Conservation (phyloP, 768 basidiomycete genomes). For the Xanthoconium purpureum region DNA sequence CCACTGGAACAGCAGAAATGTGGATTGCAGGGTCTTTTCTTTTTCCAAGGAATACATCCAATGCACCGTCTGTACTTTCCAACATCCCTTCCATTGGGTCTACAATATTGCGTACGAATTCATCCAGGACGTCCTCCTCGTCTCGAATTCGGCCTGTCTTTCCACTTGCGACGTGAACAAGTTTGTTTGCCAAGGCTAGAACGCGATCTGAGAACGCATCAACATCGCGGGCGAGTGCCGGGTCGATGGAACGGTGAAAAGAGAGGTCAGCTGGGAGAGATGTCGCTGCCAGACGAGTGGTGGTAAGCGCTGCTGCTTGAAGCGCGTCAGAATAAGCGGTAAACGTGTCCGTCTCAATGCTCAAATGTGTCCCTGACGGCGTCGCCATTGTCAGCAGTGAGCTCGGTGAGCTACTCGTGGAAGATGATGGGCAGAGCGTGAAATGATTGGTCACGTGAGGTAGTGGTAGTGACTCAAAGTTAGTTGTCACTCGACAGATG, state of each 20-base stretch:
- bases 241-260: slow-evolving; percentile 89
- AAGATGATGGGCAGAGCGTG: neutral
- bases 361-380: neutral
- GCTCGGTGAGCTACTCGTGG: neutral
- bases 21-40: slow-evolving; percentile 65
- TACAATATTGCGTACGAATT: slow-evolving; percentile 73
- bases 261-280: slow-evolving; percentile 69
- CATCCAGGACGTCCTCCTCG: slow-evolving; percentile 83
- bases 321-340: slow-evolving; percentile 53
- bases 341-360: slow-evolving; percentile 37
- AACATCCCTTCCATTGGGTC: slow-evolving; percentile 82
- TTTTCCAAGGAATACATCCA: slow-evolving; percentile 76
- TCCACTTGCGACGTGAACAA: slow-evolving; percentile 53
- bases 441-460: slow-evolving; percentile 13
- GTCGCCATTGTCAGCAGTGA: slow-evolving; percentile 12
- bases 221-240: slow-evolving; percentile 61
- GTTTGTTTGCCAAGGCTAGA: slow-evolving; percentile 60
- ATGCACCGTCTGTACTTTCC: slow-evolving; percentile 79
- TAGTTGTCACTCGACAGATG: too few species aligned
- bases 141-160: slow-evolving; percentile 41
- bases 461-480: neutral
- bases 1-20: slow-evolving; percentile 41
- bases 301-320: slow-evolving; percentile 58
- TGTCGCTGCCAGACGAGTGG: slow-evolving; percentile 58
- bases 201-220: slow-evolving; percentile 68